Evolutionary conservation across 371 early-diverging fungal genomes (phyloP), one percentile per base, ranked within the genome.

Genomic region (Homolaphlyctis polyrhiza): DNA sequence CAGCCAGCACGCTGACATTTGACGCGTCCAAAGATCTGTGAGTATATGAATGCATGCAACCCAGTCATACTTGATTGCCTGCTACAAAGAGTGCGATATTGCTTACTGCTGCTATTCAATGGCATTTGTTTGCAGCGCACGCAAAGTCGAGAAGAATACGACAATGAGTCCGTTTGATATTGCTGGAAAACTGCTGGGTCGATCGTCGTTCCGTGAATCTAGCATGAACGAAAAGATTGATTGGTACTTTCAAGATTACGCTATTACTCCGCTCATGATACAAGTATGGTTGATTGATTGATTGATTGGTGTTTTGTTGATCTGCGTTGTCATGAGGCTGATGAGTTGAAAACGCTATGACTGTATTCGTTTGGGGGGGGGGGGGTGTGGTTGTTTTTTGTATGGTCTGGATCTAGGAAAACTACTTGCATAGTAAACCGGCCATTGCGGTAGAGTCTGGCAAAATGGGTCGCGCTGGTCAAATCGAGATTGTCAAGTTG

Each of bases 201-300:
- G 71, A 23, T 62, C 62, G 13, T 67, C 68, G 14, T 90, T 86
- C 77, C 72, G 79, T 35, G 72, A 71, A 13, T 66, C 79, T 61
- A 71, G 76, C 8, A 71, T 97, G 21, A 66, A 72, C 23, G 91
- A 97, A 60, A 93, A 91, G 71, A 80, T 92, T 30, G 93, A 98
- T 30, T 71, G 90, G 18, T 99, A 97, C 73, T 99, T 97, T 74
- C 82, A 90, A 58, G 99, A 99, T 65, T 94, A 88, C 69, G 73
- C 81, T 28, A 69, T 99, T 39, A 78, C 94, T 0, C 96, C 95
- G 35, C 78, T 99, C 49, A 94, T 99, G 90, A 86, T 99, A 18
- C 89, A 89, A 66, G 94, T 90, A 80, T 72, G 74, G n/a, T n/a
- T n/a, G 13, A 21, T 21, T 8, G 21, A 39, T 13, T 39, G n/a